Conservation (phyloP, 139 green algal species). For the Coccomyxa sp. region DNA sequence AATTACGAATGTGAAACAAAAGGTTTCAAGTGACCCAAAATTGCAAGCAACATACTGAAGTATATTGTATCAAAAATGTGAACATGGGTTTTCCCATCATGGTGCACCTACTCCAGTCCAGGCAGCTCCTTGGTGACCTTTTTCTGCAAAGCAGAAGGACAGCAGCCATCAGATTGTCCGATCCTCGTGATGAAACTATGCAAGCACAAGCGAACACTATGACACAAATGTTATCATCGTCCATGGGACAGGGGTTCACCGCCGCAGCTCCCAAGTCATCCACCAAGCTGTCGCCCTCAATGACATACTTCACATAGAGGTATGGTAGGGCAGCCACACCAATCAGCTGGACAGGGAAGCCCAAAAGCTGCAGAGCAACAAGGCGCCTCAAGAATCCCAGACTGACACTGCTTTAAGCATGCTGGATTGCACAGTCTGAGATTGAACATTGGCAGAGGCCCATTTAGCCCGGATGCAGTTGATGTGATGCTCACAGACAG, state of each 20-base stretch:
- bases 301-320: slow-evolving; percentile 36
- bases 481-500: background rate
- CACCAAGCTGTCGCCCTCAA: slow-evolving; percentile 13
- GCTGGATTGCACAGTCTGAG: background rate
- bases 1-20: background rate
- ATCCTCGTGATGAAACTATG: too few relatives aligned
- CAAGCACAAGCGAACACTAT: too few relatives aligned
- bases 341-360: slow-evolving; percentile 57
- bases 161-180: too few relatives aligned
- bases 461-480: background rate
- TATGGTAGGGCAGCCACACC: slow-evolving; percentile 45
- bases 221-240: too few relatives aligned
- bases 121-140: slow-evolving; percentile 9
- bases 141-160: background rate
- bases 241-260: background rate
- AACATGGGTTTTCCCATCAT: background rate
- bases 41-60: background rate
- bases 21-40: background rate
- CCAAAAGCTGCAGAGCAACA: slow-evolving; percentile 39
- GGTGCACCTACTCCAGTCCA: background rate
- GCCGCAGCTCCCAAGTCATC: background rate
- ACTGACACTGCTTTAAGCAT: background rate
- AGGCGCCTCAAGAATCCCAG: background rate
- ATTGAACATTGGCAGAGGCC: background rate
- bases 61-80: background rate